phyloP scores from a whole-genome alignment of 164 flowering plant genomes.

The Annona squamosa region DNA sequence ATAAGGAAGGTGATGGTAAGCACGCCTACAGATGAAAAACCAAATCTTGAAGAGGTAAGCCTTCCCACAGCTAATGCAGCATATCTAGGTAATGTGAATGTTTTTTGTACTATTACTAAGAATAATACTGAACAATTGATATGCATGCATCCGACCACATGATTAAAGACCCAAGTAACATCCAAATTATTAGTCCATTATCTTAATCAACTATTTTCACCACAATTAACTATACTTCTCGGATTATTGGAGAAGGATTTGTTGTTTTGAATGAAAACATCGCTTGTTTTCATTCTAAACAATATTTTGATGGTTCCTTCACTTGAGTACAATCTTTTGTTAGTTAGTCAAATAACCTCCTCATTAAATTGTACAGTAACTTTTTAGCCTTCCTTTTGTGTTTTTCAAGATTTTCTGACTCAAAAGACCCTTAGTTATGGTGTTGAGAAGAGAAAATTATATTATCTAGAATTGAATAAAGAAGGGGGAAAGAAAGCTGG shows the following conservation, averaged over 20 bases:
- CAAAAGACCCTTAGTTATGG: neutral
- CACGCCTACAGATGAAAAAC: neutral
- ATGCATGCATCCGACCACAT: neutral
- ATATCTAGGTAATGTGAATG: conserved; percentile 5
- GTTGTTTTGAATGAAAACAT: neutral
- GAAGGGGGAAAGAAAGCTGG: neutral
- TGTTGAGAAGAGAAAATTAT: neutral
- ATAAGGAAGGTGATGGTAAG: conserved; percentile 3
- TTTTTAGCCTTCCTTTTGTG: neutral
- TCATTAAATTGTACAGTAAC: neutral
- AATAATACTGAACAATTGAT: conserved; percentile 7
- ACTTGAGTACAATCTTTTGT: neutral
- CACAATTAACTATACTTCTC: neutral
- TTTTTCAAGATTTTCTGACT: neutral
- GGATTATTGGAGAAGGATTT: neutral
- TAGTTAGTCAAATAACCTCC: neutral
- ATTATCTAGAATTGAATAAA: neutral
- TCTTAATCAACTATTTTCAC: neutral
- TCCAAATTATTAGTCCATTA: too few species aligned
- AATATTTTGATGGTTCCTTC: neutral
- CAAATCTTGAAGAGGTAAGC: neutral
- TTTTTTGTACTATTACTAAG: neutral
- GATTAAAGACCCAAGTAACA: neutral
- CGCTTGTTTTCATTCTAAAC: neutral
- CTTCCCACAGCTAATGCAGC: conserved; percentile 6